phyloP scores from a whole-genome alignment of 1,284 basidiomycete species.

The Tylopilus orsonianus region DNA sequence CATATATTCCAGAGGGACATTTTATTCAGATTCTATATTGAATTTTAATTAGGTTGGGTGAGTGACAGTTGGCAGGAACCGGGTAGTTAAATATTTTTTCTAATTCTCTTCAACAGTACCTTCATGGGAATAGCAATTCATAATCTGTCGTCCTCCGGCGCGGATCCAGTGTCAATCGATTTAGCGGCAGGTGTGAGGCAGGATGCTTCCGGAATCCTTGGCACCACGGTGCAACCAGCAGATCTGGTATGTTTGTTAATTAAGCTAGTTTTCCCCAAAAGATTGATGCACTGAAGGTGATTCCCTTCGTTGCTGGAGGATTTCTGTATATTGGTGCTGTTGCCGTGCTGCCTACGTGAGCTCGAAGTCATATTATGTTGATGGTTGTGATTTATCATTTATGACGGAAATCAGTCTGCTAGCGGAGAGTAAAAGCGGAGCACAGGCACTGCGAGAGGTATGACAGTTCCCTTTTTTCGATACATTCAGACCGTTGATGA shows the following conservation, averaged over 20 bases:
- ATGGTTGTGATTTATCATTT: slow-evolving; percentile 13
- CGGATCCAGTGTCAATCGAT: slow-evolving; percentile 46
- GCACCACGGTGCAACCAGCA: slow-evolving; percentile 73
- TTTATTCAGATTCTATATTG: slow-evolving; percentile 8
- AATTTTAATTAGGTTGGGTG: slow-evolving; percentile 52
- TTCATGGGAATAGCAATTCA: slow-evolving; percentile 89
- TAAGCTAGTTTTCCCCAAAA: slow-evolving; percentile 11
- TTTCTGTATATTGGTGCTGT: slow-evolving; percentile 92
- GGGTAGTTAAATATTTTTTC: not conserved
- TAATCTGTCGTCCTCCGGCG: slow-evolving; percentile 56
- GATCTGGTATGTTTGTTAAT: slow-evolving; percentile 65
- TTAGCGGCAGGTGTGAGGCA: slow-evolving; percentile 71
- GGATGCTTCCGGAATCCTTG: slow-evolving; percentile 71
- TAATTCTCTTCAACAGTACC: slow-evolving; percentile 50
- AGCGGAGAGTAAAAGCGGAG: slow-evolving; percentile 81
- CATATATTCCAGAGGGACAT: not conserved
- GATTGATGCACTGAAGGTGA: slow-evolving; percentile 54
- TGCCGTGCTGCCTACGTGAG: slow-evolving; percentile 84
- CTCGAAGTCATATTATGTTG: slow-evolving; percentile 21
- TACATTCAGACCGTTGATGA: slow-evolving; percentile 17
- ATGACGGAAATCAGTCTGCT: slow-evolving; percentile 55
- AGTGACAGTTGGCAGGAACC: slow-evolving; percentile 21
- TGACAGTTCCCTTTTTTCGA: slow-evolving; percentile 22
- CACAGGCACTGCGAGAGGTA: slow-evolving; percentile 85
- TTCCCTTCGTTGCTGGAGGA: slow-evolving; percentile 90